Evolutionary conservation across 2,329 filamentous ascomycete species (phyloP).

Genomic region (Pseudogymnoascus destructans): DNA sequence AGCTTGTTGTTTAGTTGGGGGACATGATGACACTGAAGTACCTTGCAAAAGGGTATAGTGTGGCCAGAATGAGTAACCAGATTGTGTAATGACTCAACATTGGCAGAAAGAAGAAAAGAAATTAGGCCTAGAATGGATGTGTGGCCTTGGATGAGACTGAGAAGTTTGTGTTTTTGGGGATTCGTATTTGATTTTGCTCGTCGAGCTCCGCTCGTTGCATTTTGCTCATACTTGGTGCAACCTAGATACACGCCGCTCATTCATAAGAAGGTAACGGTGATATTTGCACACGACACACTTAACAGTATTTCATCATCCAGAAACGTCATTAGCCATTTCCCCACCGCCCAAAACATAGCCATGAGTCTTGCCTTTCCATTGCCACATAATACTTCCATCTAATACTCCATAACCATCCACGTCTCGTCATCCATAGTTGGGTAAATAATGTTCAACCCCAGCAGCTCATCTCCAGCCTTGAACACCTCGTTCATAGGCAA

Average conservation of each 20-base stretch:
- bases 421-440: conserved; percentile 88
- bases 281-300: conserved; percentile 12
- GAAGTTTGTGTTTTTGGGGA: conserved; percentile 28
- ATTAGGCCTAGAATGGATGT: background rate
- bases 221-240: background rate
- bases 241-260: conserved; percentile 16
- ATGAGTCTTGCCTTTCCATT: conserved; percentile 1
- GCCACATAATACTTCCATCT: conserved; percentile 12
- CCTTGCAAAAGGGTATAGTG: background rate
- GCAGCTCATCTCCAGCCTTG: conserved; percentile 68
- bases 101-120: background rate
- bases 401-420: conserved; percentile 70
- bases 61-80: background rate
- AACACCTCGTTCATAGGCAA: conserved; percentile 59
- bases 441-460: conserved; percentile 63
- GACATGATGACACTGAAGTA: conserved; percentile 12
- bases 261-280: conserved; percentile 13
- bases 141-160: conserved; percentile 31
- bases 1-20: conserved; percentile 33
- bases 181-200: conserved; percentile 4
- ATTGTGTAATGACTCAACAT: background rate
- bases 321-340: conserved; percentile 9
- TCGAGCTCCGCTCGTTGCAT: background rate
- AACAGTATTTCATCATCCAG: background rate
- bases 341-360: background rate